Percentiles rank a stretch among this genome's conserved stretches.
Conservation (phyloP, 1,284 basidiomycete genomes). For the Rhodotorula sp. region DNA sequence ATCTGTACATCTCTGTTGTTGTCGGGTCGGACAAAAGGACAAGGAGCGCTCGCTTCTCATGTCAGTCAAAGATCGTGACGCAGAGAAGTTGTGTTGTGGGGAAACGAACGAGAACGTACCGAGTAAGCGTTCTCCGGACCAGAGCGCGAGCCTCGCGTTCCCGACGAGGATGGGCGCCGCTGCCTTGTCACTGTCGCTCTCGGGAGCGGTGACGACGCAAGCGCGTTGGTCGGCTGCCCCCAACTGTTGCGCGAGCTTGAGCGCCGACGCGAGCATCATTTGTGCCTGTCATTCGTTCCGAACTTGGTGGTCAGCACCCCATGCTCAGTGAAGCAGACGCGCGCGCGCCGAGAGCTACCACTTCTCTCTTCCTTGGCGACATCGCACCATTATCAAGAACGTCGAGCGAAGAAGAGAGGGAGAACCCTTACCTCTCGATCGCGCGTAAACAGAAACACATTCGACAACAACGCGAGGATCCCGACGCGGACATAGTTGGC, state of each 20-base stretch:
- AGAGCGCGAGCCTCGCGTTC: slow-evolving; percentile 16
- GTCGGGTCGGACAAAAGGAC: no score
- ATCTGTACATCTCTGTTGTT: background rate
- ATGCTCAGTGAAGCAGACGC: no score
- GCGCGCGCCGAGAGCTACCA: no score
- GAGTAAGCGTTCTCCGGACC: slow-evolving; percentile 16
- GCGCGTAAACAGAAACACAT: slow-evolving; percentile 20
- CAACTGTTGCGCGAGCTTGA: slow-evolving; percentile 10
- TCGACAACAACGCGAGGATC: slow-evolving; percentile 12
- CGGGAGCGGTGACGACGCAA: background rate
- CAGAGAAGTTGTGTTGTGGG: no score
- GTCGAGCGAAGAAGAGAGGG: no score
- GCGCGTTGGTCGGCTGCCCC: background rate
- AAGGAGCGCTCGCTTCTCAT: no score
- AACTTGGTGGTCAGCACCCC: no score
- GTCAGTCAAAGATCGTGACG: no score
- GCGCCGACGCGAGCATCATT: slow-evolving; percentile 16
- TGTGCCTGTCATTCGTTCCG: slow-evolving; percentile 10
- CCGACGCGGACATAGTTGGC: slow-evolving; percentile 19
- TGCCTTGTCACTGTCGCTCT: background rate
- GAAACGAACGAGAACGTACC: background rate
- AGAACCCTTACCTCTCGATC: slow-evolving; percentile 7
- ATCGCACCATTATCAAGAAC: no score
- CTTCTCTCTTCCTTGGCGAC: no score
- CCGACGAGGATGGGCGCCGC: background rate